A percentile compares a stretch with the other conserved stretches of the same genome.
Conservation (phyloP, 805 yeast genomes). For the Wickerhamomyces kurtzmanii region DNA sequence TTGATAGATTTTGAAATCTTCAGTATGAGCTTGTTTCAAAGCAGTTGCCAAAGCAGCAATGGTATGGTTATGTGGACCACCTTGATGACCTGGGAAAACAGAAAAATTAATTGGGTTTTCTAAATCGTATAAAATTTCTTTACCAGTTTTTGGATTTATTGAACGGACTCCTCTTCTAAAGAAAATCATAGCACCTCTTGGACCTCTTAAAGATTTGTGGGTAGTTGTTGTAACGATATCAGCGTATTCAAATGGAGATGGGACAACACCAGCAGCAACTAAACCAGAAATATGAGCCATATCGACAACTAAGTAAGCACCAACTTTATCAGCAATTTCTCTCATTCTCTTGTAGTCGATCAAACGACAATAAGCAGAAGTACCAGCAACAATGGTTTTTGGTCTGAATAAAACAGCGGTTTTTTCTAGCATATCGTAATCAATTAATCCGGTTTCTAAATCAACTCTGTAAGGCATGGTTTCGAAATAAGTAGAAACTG, state of each 20-base stretch:
- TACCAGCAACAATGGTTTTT: conserved; percentile 90
- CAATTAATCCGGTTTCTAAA: conserved; percentile 80
- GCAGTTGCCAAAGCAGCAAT: conserved; percentile 95
- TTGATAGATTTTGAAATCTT: conserved; percentile 85
- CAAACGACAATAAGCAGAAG: conserved; percentile 89
- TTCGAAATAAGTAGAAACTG: conserved; percentile 88
- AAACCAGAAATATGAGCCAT: conserved; percentile 98
- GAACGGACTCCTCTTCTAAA: conserved; percentile 90
- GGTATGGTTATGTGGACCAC: conserved; percentile 99
- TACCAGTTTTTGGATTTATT: conserved; percentile 74
- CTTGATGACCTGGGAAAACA: conserved; percentile 99
- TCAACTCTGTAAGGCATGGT: conserved; percentile 96
- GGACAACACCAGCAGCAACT: conserved; percentile 89
- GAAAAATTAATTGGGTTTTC: conserved; percentile 91
- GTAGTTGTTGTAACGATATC: conserved; percentile 98
- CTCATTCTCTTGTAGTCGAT: conserved; percentile 88
- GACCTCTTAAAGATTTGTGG: conserved; percentile 96
- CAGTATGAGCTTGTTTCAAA: conserved; percentile 80
- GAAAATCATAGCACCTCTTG: conserved; percentile 98
- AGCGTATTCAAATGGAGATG: conserved; percentile 86
- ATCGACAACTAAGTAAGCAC: conserved; percentile 87
- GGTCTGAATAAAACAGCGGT: conserved; percentile 88
- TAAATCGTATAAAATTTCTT: conserved; percentile 75
- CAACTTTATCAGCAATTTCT: conserved; percentile 84
- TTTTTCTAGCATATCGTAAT: conserved; percentile 78